Conservation (phyloP, 73 alveolate species). For the Paraurostyla sp. region DNA sequence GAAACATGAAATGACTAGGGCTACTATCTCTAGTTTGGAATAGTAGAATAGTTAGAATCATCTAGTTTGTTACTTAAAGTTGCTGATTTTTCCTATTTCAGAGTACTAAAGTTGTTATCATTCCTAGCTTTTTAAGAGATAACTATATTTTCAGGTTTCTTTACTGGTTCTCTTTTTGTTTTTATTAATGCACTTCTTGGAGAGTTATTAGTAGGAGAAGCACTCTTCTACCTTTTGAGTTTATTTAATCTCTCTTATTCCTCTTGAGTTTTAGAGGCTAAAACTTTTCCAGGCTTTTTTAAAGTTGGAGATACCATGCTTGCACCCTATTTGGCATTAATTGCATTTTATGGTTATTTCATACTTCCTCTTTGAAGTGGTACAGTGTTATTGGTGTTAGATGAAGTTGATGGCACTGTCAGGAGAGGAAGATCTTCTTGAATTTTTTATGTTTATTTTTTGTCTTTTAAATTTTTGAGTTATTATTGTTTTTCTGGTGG, state of each 20-base stretch:
- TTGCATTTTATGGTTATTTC: too few species aligned
- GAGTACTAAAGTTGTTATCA: background rate
- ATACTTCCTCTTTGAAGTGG: background rate
- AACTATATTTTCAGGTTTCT: slow-evolving; percentile 13
- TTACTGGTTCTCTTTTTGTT: background rate
- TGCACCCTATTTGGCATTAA: too few species aligned
- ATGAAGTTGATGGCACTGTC: too few species aligned
- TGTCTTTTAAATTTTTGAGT: slow-evolving; percentile 12
- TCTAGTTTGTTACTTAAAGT: background rate
- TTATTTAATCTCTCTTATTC: background rate
- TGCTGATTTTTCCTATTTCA: background rate
- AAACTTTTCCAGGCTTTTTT: slow-evolving; percentile 23
- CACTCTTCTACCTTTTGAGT: slow-evolving; percentile 30
- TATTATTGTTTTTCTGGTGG: slow-evolving; percentile 4
- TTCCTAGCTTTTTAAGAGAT: background rate
- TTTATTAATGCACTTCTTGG: slow-evolving; percentile 26
- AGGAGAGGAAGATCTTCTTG: too few species aligned
- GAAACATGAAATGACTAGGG: background rate
- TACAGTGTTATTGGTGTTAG: too few species aligned
- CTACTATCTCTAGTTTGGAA: slow-evolving; percentile 31
- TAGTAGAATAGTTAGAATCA: background rate
- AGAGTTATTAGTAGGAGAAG: slow-evolving; percentile 16
- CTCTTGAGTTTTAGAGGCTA: background rate
- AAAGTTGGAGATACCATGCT: slow-evolving; percentile 28
- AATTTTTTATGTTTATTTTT: slow-evolving; percentile 8